These are phyloP conservation scores for Ascochyta clinopodiicola DNA, from an alignment of 2,329 filamentous ascomycete species.

Conservation along the genomic window DNA sequence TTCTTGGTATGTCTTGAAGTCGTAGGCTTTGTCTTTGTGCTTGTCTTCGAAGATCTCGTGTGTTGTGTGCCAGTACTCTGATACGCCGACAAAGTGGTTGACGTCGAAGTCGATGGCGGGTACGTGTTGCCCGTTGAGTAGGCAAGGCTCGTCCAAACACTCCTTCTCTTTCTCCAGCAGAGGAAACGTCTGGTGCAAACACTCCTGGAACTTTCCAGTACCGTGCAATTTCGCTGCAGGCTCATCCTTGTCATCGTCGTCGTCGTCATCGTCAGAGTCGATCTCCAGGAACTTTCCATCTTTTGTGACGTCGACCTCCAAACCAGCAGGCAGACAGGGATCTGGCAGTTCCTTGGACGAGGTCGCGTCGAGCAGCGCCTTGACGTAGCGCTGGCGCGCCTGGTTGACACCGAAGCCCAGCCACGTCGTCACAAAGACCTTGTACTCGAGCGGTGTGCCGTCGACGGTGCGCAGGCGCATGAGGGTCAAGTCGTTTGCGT, in stretches of 20 bases:
- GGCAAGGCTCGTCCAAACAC: conserved; percentile 82
- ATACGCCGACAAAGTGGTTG: conserved; percentile 97
- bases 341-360: conserved; percentile 77
- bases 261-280: conserved; percentile 51
- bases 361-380: conserved; percentile 73
- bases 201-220: conserved; percentile 87
- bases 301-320: conserved; percentile 76
- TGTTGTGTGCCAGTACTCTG: conserved; percentile 98
- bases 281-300: conserved; percentile 66
- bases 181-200: conserved; percentile 80
- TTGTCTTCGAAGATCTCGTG: conserved; percentile 87
- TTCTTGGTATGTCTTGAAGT: conserved; percentile 86
- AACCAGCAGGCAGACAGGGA: conserved; percentile 83
- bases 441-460: conserved; percentile 78
- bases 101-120: conserved; percentile 96
- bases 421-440: conserved; percentile 95
- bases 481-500: conserved; percentile 86
- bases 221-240: conserved; percentile 68
- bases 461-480: conserved; percentile 84
- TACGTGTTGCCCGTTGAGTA: conserved; percentile 89
- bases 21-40: conserved; percentile 80
- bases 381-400: conserved; percentile 84
- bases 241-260: conserved; percentile 29
- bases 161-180: conserved; percentile 87
- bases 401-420: conserved; percentile 96